Evolutionary conservation across 2,329 filamentous ascomycete genomes (phyloP), one percentile per base, ranked within the genome.

Genomic region (Cucurbitaria berberidis): DNA sequence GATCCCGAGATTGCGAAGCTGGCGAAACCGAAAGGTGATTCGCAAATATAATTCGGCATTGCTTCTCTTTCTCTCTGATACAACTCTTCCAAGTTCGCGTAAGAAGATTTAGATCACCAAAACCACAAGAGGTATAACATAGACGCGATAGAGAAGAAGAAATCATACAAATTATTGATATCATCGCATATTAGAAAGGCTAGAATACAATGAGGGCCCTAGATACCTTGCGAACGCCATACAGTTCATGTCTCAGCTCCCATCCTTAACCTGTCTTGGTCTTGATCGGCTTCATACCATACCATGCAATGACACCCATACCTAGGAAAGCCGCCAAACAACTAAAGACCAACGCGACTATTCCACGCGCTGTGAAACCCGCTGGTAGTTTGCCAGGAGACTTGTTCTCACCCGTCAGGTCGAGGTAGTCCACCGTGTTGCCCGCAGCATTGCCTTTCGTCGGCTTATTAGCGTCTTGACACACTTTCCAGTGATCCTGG

Each of bases 321-420:
- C 90, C 90, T 6, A 90, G 62, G 43, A 92, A 78, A 2, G 89
- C 91, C 15, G 82, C 82, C 3, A 92, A 57, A 58, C 83, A 84
- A 66, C 87, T 90, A 68, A 93, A 90, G 2, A 87, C 86, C 61
- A 95, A 75, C 10, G 90, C 90, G 1, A 91, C 83, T 38, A 89
- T 89, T 7, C 90, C 91, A 30, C 82, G 81, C 0, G 86, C 73
- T 0, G 87, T 90, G 70, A 93, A 92, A 0, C 90, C 90, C 1
- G 77, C 80, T 0, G 89, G 89, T 15, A 93, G 68, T 38, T 77
- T 80, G 0, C 72, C 74, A 0, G 85, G 82, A 2, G 81, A 78
- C 30, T 68, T 74, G 50, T 86, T 87, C 70, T 89, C 66, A 8
- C 73, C 72, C 0, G 15, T 59, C 34, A 76, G 30, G 57, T 95